These are phyloP conservation scores for Xylaria palmicola DNA, from an alignment of 495 filamentous ascomycete species.

Conservation along the genomic window DNA sequence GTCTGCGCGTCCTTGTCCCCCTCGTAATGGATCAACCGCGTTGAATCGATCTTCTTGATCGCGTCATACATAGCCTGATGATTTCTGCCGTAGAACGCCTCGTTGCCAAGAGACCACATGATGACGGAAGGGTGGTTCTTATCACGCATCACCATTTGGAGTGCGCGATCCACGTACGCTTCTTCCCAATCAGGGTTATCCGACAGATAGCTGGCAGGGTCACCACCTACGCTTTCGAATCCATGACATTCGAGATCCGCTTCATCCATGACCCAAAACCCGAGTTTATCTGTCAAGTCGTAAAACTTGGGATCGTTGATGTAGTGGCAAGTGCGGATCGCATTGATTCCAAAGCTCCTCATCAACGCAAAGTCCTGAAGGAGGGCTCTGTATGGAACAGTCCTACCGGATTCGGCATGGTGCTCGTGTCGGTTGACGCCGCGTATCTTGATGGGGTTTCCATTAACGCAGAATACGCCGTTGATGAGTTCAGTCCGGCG, in stretches of 20 bases:
- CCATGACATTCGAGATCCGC: constrained; percentile 75
- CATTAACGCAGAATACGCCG: constrained; percentile 61
- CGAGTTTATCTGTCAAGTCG: constrained; percentile 65
- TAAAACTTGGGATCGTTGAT: constrained; percentile 61
- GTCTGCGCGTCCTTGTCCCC: constrained; percentile 58
- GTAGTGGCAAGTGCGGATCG: constrained; percentile 65
- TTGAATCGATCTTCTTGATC: constrained; percentile 56
- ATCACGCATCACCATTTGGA: constrained; percentile 65
- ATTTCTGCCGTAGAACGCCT: constrained; percentile 69
- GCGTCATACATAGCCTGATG: constrained; percentile 66
- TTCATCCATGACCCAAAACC: constrained; percentile 71
- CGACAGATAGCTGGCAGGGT: constrained; percentile 51
- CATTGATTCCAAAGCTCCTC: constrained; percentile 69
- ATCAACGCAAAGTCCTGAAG: constrained; percentile 60
- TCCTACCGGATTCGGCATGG: constrained; percentile 57
- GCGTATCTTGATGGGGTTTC: constrained; percentile 56
- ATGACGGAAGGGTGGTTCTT: constrained; percentile 67
- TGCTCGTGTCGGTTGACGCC: constrained; percentile 73
- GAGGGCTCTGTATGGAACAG: constrained; percentile 58
- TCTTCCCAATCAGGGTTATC: constrained; percentile 68
- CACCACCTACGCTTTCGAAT: constrained; percentile 52
- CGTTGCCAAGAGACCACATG: constrained; percentile 74
- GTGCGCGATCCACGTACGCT: constrained; percentile 68
- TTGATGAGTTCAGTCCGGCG: constrained; percentile 55
- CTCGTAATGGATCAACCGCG: constrained; percentile 67